Percentiles rank a stretch among this genome's conserved stretches.
Conservation (phyloP, 139 green algal species). For the Chlamydomonas sp. region DNA sequence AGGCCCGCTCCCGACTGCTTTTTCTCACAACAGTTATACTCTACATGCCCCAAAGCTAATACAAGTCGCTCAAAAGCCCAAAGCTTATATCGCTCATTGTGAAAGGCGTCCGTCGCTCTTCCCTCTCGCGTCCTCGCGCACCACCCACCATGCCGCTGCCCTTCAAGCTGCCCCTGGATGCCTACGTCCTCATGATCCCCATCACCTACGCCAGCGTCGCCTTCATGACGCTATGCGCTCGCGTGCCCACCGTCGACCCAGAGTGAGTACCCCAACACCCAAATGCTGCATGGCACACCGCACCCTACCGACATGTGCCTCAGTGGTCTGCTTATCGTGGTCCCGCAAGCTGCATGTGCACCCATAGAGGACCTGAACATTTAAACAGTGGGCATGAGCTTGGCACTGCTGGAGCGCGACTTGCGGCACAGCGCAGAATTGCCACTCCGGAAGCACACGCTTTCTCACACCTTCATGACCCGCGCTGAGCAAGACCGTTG, state of each 20-base stretch:
- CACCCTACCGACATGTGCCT: background rate
- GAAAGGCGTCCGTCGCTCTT: background rate
- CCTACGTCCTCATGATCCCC: conserved; percentile 19
- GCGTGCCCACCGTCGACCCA: conserved; percentile 5
- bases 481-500: background rate
- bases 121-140: background rate
- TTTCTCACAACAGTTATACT: background rate
- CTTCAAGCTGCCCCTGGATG: background rate
- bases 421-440: background rate
- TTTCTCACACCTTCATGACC: background rate
- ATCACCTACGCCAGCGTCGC: conserved; percentile 18
- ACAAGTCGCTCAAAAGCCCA: background rate
- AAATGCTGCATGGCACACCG: background rate
- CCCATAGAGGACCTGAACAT: background rate
- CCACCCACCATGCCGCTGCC: background rate
- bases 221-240: background rate
- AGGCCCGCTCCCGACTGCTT: too few species aligned
- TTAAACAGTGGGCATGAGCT: background rate
- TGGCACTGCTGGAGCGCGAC: background rate
- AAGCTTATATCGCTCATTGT: too few species aligned
- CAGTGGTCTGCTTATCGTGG: background rate
- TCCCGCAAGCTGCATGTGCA: background rate
- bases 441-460: background rate
- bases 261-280: conserved; percentile 3
- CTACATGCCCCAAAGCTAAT: background rate